phyloP scores from a whole-genome alignment of 768 basidiomycete species.

The Tylopilus vinaceipallidus region DNA sequence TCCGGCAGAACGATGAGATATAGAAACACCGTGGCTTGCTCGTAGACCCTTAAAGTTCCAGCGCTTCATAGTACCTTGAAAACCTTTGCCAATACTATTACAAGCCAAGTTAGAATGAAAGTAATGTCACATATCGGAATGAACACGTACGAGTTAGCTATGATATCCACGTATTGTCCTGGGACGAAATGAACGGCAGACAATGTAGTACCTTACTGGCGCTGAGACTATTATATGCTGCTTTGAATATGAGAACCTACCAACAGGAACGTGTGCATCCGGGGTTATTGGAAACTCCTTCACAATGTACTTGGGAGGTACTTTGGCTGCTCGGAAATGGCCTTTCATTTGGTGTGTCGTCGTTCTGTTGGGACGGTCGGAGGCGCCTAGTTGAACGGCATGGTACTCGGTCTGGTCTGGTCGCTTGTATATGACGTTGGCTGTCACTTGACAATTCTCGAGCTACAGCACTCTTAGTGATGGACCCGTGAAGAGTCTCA shows the following conservation, averaged over 20 bases:
- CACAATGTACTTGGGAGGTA: conserved; percentile 79
- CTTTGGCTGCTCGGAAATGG: conserved; percentile 82
- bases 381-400: conserved; percentile 91
- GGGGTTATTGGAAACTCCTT: conserved; percentile 86
- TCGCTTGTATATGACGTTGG: conserved; percentile 64
- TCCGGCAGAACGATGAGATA: conserved; percentile 90
- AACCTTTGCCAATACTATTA: conserved; percentile 91
- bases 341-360: conserved; percentile 81
- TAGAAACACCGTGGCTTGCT: conserved; percentile 94
- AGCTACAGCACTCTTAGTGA: conserved; percentile 43
- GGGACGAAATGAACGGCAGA: conserved; percentile 96
- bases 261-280: conserved; percentile 88
- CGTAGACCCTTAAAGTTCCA: conserved; percentile 90
- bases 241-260: conserved; percentile 42
- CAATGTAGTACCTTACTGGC: conserved; percentile 69
- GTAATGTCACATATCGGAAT: neutral
- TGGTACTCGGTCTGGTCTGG: conserved; percentile 74
- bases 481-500: conserved; percentile 5
- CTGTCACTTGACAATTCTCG: conserved; percentile 88
- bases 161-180: conserved; percentile 91
- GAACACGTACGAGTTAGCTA: conserved; percentile 76
- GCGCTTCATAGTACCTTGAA: conserved; percentile 95
- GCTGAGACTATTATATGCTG: neutral
- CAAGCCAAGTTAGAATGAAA: conserved; percentile 8
- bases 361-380: conserved; percentile 68